Evolutionary conservation across 208 protist species (phyloP).

Genomic region (Jaenimonas drosophilae): DNA sequence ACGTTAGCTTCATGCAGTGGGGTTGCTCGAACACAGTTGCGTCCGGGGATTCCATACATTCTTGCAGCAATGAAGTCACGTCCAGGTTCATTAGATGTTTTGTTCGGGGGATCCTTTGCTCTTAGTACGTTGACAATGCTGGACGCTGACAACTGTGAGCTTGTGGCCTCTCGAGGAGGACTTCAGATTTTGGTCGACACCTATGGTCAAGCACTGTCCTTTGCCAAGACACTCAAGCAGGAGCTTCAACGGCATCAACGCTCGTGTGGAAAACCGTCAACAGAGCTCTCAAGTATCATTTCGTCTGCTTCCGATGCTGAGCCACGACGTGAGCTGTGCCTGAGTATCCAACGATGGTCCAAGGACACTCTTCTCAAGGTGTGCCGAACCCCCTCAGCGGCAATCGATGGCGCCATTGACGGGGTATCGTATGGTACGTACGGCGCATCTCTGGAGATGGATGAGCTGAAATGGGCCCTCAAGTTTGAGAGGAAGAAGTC

Average conservation of each 20-base stretch:
- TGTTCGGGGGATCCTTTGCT: slow-evolving; percentile 42
- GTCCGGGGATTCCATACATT: slow-evolving; percentile 64
- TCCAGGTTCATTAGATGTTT: slow-evolving; percentile 36
- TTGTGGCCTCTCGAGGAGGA: slow-evolving; percentile 45
- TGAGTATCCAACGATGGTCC: slow-evolving; percentile 43
- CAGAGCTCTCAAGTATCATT: no score
- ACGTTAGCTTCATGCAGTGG: slow-evolving; percentile 50
- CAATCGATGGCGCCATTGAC: slow-evolving; percentile 23
- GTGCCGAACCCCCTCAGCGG: slow-evolving; percentile 12
- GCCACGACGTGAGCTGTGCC: slow-evolving; percentile 22
- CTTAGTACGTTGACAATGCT: slow-evolving; percentile 59
- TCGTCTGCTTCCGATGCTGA: slow-evolving; percentile 5
- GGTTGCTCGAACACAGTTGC: slow-evolving; percentile 21
- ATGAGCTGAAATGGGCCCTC: slow-evolving; percentile 70
- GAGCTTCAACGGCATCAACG: no score
- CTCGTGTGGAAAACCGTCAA: no score
- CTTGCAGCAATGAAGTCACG: slow-evolving; percentile 29
- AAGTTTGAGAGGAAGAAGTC: slow-evolving; percentile 34
- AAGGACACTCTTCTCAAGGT: slow-evolving; percentile 52
- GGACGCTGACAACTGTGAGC: slow-evolving; percentile 39
- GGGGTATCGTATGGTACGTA: slow-evolving; percentile 43
- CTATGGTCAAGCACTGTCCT: slow-evolving; percentile 28
- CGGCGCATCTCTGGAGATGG: slow-evolving; percentile 40
- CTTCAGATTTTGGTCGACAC: slow-evolving; percentile 50
- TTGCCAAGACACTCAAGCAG: neutral